A percentile compares a stretch with the other conserved stretches of the same genome.
Conservation (phyloP, 805 yeast genomes). For the Phaffomyces opuntiae region DNA sequence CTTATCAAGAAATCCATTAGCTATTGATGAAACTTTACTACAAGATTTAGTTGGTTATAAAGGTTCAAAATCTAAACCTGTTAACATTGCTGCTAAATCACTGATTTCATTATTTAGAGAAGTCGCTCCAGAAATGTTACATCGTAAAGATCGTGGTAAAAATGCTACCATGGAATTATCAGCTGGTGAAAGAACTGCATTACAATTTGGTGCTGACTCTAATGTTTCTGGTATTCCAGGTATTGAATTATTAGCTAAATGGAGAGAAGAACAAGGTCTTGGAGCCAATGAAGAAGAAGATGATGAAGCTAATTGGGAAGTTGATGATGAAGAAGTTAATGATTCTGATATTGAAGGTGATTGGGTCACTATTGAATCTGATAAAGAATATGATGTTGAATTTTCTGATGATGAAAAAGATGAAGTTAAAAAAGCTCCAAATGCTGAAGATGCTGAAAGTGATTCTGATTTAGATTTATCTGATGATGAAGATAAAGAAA, state of each 20-base stretch:
- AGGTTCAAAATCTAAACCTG: slow-evolving; percentile 91
- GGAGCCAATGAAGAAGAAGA: slow-evolving; percentile 52
- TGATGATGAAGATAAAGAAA: slow-evolving; percentile 29
- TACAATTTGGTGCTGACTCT: slow-evolving; percentile 68
- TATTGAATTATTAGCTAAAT: slow-evolving; percentile 78
- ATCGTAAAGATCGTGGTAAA: slow-evolving; percentile 89
- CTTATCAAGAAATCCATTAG: slow-evolving; percentile 86
- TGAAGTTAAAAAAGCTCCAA: slow-evolving; percentile 25
- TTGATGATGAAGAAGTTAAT: slow-evolving; percentile 41
- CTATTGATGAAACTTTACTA: slow-evolving; percentile 79
- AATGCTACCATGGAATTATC: slow-evolving; percentile 77
- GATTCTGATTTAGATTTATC: slow-evolving; percentile 43
- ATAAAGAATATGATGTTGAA: slow-evolving; percentile 58
- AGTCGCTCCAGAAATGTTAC: slow-evolving; percentile 93
- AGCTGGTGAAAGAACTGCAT: slow-evolving; percentile 45
- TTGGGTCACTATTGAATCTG: slow-evolving; percentile 88
- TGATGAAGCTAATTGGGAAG: slow-evolving; percentile 56
- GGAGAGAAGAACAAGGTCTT: slow-evolving; percentile 60
- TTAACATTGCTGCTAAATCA: slow-evolving; percentile 88
- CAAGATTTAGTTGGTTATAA: slow-evolving; percentile 89
- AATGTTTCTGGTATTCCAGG: slow-evolving; percentile 78
- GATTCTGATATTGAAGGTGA: slow-evolving; percentile 70
- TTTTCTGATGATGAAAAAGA: slow-evolving; percentile 42
- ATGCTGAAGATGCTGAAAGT: slow-evolving; percentile 36
- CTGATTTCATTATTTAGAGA: slow-evolving; percentile 84